Evolutionary conservation across 2,329 filamentous ascomycete species (phyloP).

Genomic region (Colletotrichum musae): DNA sequence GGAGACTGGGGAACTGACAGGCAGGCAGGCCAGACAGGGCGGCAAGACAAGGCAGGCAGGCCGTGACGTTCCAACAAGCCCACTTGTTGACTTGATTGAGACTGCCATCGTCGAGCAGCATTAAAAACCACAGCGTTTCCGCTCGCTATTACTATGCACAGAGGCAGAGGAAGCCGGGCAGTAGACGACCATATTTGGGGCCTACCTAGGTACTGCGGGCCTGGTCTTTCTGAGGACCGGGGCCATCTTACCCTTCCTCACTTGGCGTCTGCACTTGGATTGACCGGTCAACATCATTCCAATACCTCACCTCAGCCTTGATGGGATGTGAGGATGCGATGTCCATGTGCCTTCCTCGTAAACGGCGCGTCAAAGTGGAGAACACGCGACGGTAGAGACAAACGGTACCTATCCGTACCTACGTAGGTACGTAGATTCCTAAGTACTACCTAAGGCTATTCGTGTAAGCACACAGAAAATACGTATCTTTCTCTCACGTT

Average conservation of each 20-base stretch:
- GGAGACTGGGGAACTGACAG: conserved; percentile 16
- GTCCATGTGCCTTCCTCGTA: background rate
- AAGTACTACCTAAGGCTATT: too few species aligned
- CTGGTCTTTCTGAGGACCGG: background rate
- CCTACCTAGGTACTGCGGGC: too few species aligned
- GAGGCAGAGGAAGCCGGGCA: too few species aligned
- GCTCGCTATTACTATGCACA: too few species aligned
- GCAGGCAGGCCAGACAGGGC: conserved; percentile 6
- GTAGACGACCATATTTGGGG: too few species aligned
- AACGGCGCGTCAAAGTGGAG: conserved; percentile 9
- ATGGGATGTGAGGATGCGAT: background rate
- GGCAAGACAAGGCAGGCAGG: background rate
- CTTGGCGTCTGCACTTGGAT: conserved; percentile 24
- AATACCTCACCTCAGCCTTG: background rate
- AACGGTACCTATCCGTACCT: background rate
- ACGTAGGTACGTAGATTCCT: too few species aligned
- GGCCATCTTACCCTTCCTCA: conserved; percentile 17
- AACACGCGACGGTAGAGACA: background rate
- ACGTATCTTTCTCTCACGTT: too few species aligned
- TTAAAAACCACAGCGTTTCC: too few species aligned
- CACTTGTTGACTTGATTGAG: too few species aligned
- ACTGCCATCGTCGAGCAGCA: too few species aligned
- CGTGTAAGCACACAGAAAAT: too few species aligned
- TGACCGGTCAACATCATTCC: conserved; percentile 19
- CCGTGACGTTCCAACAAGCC: too few species aligned